Percentiles rank a stretch among this genome's conserved stretches.
Evolutionary conservation across 1,284 basidiomycete genomes (phyloP).

Genomic region (Tetrapyrgos nigripes): DNA sequence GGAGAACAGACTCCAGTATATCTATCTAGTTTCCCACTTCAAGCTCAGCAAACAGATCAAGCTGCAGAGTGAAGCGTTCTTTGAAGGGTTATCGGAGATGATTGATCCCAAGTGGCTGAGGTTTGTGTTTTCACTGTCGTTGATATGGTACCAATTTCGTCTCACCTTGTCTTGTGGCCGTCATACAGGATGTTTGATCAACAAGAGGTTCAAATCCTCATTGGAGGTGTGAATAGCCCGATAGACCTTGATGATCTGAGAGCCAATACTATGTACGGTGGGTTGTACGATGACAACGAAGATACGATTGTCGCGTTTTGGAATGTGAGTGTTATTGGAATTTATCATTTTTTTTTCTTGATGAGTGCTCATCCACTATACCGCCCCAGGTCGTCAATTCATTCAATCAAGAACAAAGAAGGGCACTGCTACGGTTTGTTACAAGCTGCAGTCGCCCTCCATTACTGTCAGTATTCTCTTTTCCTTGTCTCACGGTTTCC

Average conservation of each 20-base stretch:
- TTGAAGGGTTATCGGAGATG: conserved; percentile 87
- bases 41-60: conserved; percentile 90
- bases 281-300: conserved; percentile 74
- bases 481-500: conserved; percentile 4
- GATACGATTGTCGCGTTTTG: conserved; percentile 80
- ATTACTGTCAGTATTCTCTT: conserved; percentile 62
- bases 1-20: conserved; percentile 91
- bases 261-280: conserved; percentile 79
- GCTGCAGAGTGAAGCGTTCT: conserved; percentile 85
- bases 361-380: too few relatives aligned
- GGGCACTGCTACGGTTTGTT: conserved; percentile 83
- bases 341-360: conserved; percentile 1
- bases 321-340: conserved; percentile 54
- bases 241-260: conserved; percentile 86
- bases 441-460: conserved; percentile 93
- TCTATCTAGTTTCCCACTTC: conserved; percentile 90
- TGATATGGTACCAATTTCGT: background rate
- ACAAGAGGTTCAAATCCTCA: conserved; percentile 85
- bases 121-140: conserved; percentile 43
- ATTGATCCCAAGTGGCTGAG: conserved; percentile 90
- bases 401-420: conserved; percentile 76
- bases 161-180: background rate
- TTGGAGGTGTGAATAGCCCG: conserved; percentile 84
- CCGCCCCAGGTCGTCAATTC: conserved; percentile 79
- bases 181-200: conserved; percentile 89